phyloP scores from a whole-genome alignment of 352 stramenopile genomes.

The Pythium rishiriense region DNA sequence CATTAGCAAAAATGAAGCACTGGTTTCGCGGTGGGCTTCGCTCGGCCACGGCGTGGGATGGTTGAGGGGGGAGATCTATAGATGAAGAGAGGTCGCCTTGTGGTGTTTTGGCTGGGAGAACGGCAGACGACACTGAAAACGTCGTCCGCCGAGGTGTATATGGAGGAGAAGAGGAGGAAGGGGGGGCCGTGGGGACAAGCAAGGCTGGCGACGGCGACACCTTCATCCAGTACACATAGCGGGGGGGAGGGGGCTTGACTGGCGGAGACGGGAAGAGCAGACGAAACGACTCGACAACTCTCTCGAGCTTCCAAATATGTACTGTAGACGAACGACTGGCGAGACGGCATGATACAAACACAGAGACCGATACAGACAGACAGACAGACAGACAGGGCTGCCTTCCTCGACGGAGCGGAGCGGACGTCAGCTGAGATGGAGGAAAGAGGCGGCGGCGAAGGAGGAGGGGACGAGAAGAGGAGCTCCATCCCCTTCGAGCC shows the following conservation, averaged over 20 bases:
- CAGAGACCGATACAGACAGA: conserved; percentile 3
- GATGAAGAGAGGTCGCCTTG: no score
- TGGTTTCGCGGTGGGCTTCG: background rate
- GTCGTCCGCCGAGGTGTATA: no score
- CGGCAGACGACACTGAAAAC: conserved; percentile 5
- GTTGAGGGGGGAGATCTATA: background rate
- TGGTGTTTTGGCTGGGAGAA: background rate
- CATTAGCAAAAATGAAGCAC: background rate
- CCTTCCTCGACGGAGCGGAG: background rate
- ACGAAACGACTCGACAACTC: background rate
- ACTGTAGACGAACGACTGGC: background rate
- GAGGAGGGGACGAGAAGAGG: no score
- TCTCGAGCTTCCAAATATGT: background rate
- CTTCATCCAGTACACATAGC: background rate
- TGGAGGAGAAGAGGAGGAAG: background rate
- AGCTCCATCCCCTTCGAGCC: background rate
- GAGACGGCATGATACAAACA: background rate
- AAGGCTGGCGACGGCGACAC: background rate
- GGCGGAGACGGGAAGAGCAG: background rate
- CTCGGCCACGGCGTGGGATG: background rate
- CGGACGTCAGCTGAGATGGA: no score
- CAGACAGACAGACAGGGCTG: conserved; percentile 2
- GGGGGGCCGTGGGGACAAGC: background rate
- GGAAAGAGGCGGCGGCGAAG: background rate
- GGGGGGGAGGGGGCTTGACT: background rate